Conservation (phyloP, 2,329 filamentous ascomycete species). For the Alternaria ethzedia region DNA sequence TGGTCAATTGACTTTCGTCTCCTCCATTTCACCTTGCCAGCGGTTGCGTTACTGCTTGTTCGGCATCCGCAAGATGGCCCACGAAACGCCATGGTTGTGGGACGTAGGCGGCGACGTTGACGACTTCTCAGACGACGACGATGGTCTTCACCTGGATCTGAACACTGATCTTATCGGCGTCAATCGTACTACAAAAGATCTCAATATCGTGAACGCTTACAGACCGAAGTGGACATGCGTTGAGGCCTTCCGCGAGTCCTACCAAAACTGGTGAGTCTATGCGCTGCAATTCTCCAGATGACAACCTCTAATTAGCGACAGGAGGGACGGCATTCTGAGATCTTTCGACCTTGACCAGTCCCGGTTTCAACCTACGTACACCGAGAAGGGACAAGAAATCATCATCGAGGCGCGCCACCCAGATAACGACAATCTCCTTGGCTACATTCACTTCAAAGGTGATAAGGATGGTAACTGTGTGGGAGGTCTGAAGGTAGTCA, state of each 20-base stretch:
- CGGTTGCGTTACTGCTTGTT: no score
- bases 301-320: neutral
- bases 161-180: neutral
- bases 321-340: slow-evolving; percentile 16
- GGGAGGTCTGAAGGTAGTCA: neutral
- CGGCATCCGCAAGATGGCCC: no score
- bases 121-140: neutral
- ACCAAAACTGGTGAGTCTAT: neutral
- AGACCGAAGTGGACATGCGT: neutral
- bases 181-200: neutral
- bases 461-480: neutral
- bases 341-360: slow-evolving; percentile 9
- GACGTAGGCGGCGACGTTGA: no score
- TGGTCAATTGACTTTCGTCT: no score
- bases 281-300: no score
- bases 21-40: neutral
- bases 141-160: neutral
- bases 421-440: slow-evolving; percentile 4
- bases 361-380: neutral
- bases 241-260: neutral
- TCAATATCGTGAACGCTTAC: neutral
- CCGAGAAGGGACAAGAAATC: neutral
- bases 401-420: neutral
- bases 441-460: slow-evolving; percentile 9
- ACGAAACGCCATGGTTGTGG: no score